Percentiles rank a stretch among this genome's conserved stretches.
phyloP scores from a whole-genome alignment of 2,329 filamentous ascomycete genomes.

The Pyrenochaeta sp. region DNA sequence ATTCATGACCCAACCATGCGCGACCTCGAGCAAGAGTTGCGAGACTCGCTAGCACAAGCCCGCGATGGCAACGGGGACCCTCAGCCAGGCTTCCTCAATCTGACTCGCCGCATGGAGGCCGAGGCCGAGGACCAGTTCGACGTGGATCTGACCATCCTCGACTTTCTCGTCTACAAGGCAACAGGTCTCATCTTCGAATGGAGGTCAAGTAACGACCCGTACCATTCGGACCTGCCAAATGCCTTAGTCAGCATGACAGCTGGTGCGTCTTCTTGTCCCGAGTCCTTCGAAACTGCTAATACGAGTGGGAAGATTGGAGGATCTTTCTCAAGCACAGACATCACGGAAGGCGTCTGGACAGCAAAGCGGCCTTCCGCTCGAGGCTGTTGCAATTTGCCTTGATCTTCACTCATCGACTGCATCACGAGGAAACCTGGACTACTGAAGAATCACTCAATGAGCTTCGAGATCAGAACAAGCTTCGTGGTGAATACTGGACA shows the following conservation, averaged over 20 bases:
- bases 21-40: constrained; percentile 34
- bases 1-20: constrained; percentile 19
- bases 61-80: constrained; percentile 26
- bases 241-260: constrained; percentile 43
- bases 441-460: constrained; percentile 42
- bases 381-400: constrained; percentile 57
- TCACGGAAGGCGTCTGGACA: constrained; percentile 42
- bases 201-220: constrained; percentile 34
- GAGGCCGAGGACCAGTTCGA: constrained; percentile 52
- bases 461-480: constrained; percentile 47
- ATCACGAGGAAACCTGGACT: constrained; percentile 48
- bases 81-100: constrained; percentile 37
- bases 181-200: constrained; percentile 53
- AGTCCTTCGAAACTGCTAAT: constrained; percentile 1
- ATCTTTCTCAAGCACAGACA: constrained; percentile 53
- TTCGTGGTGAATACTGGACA: constrained; percentile 38
- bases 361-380: constrained; percentile 56
- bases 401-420: constrained; percentile 54
- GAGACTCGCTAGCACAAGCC: constrained; percentile 21
- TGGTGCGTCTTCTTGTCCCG: constrained; percentile 26
- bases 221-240: constrained; percentile 40
- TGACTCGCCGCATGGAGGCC: constrained; percentile 43
- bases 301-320: constrained; percentile 49
- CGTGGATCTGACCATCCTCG: constrained; percentile 63
- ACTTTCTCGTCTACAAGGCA: constrained; percentile 61